Evolutionary conservation across 345 rosid genomes (phyloP).

Genomic region (Stellera chamaejasme): DNA sequence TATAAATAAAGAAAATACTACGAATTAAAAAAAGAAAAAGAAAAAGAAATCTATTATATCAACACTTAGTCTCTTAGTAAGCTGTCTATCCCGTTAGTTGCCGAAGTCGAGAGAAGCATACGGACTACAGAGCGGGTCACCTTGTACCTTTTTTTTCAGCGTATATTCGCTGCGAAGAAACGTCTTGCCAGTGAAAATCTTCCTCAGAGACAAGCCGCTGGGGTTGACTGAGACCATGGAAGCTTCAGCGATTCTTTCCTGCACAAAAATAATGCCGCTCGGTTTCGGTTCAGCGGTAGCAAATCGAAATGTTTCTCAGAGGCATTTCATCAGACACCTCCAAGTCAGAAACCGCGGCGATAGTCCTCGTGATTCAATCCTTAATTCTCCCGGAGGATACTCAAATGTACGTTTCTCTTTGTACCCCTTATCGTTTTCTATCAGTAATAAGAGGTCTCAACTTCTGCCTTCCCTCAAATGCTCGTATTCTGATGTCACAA

Average conservation of each 20-base stretch:
- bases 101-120: too few species aligned
- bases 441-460: slow-evolving; percentile 16
- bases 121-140: too few species aligned
- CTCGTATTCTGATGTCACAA: slow-evolving; percentile 38
- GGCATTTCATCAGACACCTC: slow-evolving; percentile 65
- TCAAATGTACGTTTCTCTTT: slow-evolving; percentile 14
- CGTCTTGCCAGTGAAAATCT: too few species aligned
- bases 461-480: slow-evolving; percentile 31
- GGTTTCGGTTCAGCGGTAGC: slow-evolving; percentile 5
- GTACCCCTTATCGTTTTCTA: not conserved
- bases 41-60: too few species aligned
- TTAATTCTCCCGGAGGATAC: slow-evolving; percentile 16
- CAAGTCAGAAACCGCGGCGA: slow-evolving; percentile 15
- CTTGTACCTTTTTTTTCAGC: too few species aligned
- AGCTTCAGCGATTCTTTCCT: slow-evolving; percentile 41
- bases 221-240: slow-evolving; percentile 33
- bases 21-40: too few species aligned
- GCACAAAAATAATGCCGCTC: slow-evolving; percentile 31
- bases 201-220: too few species aligned
- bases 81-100: too few species aligned
- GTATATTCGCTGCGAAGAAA: too few species aligned
- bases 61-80: too few species aligned
- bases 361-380: slow-evolving; percentile 9
- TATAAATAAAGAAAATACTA: too few species aligned
- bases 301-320: slow-evolving; percentile 24